Conservation (phyloP, 2,329 filamentous ascomycete genomes). For the Colletotrichum navitas region DNA sequence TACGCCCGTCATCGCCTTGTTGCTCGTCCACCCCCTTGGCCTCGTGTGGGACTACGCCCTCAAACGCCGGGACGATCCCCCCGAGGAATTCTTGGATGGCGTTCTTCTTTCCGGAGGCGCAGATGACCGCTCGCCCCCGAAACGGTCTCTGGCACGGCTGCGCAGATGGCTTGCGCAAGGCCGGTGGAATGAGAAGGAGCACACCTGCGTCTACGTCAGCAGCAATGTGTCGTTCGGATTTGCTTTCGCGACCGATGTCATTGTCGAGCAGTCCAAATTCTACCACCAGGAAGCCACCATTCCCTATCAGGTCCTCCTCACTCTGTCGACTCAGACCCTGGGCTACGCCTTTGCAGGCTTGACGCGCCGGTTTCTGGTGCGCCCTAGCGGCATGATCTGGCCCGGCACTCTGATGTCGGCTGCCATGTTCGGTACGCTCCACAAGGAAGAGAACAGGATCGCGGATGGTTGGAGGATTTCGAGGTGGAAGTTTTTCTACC, state of each 20-base stretch:
- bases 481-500: conserved; percentile 86
- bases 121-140: conserved; percentile 7
- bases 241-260: conserved; percentile 89
- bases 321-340: conserved; percentile 86
- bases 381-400: conserved; percentile 92
- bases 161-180: conserved; percentile 85
- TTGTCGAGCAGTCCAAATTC: conserved; percentile 90
- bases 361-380: conserved; percentile 83
- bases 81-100: conserved; percentile 54
- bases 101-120: conserved; percentile 43
- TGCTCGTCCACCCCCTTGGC: conserved; percentile 87
- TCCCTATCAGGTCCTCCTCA: conserved; percentile 84
- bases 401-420: conserved; percentile 89
- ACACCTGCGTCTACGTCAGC: conserved; percentile 89
- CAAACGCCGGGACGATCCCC: conserved; percentile 58
- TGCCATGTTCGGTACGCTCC: conserved; percentile 88
- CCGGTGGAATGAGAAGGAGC: conserved; percentile 89
- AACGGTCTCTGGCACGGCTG: conserved; percentile 55
- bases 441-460: conserved; percentile 85
- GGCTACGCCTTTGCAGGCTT: conserved; percentile 90
- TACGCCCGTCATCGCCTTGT: conserved; percentile 86
- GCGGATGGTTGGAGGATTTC: conserved; percentile 87
- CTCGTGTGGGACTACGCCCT: conserved; percentile 81
- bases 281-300: conserved; percentile 86
- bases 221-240: conserved; percentile 93